These are phyloP conservation scores for Phytophthora sp. DNA, from an alignment of 352 stramenopile genomes.

Conservation along the genomic window DNA sequence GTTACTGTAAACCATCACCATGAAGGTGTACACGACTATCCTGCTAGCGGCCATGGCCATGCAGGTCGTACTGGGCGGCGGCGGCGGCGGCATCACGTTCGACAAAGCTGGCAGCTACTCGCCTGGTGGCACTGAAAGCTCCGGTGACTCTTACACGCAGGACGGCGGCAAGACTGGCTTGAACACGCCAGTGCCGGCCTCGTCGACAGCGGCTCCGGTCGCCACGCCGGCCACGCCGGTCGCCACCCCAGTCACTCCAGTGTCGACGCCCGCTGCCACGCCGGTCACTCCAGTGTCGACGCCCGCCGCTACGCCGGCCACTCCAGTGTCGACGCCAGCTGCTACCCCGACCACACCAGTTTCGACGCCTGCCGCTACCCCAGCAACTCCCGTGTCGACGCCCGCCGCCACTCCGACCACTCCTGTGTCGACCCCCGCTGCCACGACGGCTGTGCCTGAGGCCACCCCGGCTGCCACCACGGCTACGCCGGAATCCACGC, in stretches of 20 bases:
- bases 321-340: slow-evolving; percentile 8
- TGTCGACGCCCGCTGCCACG: neutral
- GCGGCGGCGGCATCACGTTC: slow-evolving; percentile 37
- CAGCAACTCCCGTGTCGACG: neutral
- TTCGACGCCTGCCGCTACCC: slow-evolving; percentile 10
- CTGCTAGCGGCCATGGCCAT: slow-evolving; percentile 43
- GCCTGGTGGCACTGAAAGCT: slow-evolving; percentile 8
- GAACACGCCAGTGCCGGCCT: slow-evolving; percentile 23
- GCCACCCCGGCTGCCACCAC: slow-evolving; percentile 11
- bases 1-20: slow-evolving; percentile 28
- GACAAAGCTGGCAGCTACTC: slow-evolving; percentile 27
- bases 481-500: slow-evolving; percentile 2
- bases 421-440: neutral
- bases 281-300: neutral
- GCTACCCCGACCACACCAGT: neutral
- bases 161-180: slow-evolving; percentile 25
- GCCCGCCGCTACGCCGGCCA: neutral
- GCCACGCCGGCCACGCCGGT: slow-evolving; percentile 9
- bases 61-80: slow-evolving; percentile 44
- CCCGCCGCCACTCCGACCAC: neutral
- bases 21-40: slow-evolving; percentile 49
- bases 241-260: slow-evolving; percentile 9
- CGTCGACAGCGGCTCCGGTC: slow-evolving; percentile 5
- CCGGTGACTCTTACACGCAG: slow-evolving; percentile 25
- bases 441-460: slow-evolving; percentile 5